Base-by-base conservation (phyloP, 352 stramenopile genomes). In the Phytophthora fragariae region DNA sequence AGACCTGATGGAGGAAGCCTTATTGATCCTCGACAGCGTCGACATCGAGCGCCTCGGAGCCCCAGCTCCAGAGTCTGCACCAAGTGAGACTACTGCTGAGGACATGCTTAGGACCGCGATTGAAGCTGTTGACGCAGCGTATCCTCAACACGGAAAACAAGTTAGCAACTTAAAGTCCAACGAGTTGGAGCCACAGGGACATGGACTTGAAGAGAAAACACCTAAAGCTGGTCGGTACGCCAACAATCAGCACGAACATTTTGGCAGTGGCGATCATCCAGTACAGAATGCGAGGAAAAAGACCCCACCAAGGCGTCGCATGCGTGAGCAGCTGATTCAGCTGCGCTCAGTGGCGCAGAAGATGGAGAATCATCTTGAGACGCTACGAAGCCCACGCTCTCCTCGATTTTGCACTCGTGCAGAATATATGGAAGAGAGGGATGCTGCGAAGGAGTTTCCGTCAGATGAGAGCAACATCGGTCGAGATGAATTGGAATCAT, bases 291-390 rank as follows among this genome's bases (percentile, higher is more conserved):
- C 41, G 14, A 19, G 2, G 41, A 49, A 49, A 49, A 21, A 19
- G 14, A 49, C 5, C 4, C 41, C 41, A 10, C 14, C 29, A 31
- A 31, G 15, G 15, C 12, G 14, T n/a, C 47, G 8, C 68, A 60
- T 75, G 37, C 61, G 68, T 12, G 68, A 70, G 39, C 61, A 71
- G 21, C 58, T 75, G 21, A 75, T 75, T 46, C 68, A 68, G n/a
- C 39, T 74, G 21, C 60, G 67, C 1, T 58, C 53, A 5, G 68
- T 70, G 35, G 62, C 70, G 14, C 57, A 71, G 10, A 75, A 71
- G 55, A 71, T 75, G 68, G 68, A 75, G 37, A 57, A 11, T 15
- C 62, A 75, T 37, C 27, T 75, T 14, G 55, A 75, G 56, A 62
- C 62, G 5, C 56, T 75, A 29, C 65, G 29, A 63, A 75, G 55